These are phyloP conservation scores for Cladosporium sp. DNA, from an alignment of 2,329 filamentous ascomycete species.

Conservation along the genomic window DNA sequence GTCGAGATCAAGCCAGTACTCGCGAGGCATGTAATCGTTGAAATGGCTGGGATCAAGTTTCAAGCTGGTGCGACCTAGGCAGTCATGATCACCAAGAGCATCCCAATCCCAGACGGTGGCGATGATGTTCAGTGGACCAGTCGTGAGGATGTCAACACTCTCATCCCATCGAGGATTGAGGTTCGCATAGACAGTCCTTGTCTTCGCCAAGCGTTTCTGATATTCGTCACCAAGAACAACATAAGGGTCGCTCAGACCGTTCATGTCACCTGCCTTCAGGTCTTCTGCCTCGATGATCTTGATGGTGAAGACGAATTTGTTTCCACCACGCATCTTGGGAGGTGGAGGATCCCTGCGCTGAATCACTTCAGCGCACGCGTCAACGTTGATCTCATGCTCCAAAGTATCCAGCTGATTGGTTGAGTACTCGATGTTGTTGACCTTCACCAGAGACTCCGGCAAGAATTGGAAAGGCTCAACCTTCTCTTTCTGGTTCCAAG, in stretches of 20 bases:
- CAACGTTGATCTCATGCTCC: conserved; percentile 85
- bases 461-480: conserved; percentile 97
- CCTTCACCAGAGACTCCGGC: conserved; percentile 90
- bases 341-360: conserved; percentile 69
- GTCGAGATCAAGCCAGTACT: conserved; percentile 97
- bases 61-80: conserved; percentile 91
- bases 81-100: conserved; percentile 94
- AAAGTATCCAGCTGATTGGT: conserved; percentile 88
- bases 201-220: conserved; percentile 93
- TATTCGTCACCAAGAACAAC: conserved; percentile 97
- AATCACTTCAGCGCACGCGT: conserved; percentile 80
- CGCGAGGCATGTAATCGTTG: conserved; percentile 87
- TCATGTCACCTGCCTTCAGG: conserved; percentile 95
- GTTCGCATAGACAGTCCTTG: conserved; percentile 82
- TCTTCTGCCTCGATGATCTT: conserved; percentile 98
- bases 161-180: conserved; percentile 97
- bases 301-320: conserved; percentile 96
- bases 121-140: conserved; percentile 87
- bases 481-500: conserved; percentile 87
- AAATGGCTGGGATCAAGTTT: conserved; percentile 99
- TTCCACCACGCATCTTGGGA: conserved; percentile 59
- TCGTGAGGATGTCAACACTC: conserved; percentile 91
- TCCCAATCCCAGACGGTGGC: conserved; percentile 99
- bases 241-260: conserved; percentile 91
- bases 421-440: conserved; percentile 96